Evolutionary conservation across 805 yeast genomes (phyloP), one percentile per base, ranked within the genome.

Genomic region (Myxozyma neglecta): DNA sequence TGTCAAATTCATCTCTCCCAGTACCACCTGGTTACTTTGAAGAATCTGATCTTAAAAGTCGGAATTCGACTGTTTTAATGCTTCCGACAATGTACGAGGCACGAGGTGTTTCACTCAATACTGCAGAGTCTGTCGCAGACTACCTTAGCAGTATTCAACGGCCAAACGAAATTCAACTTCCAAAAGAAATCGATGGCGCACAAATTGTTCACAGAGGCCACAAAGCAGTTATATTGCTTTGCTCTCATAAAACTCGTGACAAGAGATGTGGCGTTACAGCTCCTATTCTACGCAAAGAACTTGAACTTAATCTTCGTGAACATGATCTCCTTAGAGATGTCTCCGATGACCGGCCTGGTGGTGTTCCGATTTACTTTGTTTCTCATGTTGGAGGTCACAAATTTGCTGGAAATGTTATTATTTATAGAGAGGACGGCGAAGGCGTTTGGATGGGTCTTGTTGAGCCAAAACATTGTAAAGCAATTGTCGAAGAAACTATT

Each of bases 341-440:
- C 36, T 87, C 88, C 11, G 97, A 92, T 73, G 80, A 79, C 53
- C 80, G 91, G 57, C 85, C 89, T 0, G 85, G 80, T 37, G 98
- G 97, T 6, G 89, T 87, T 0, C 76, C 78, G 6, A 90, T 91
- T 1, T 78, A 81, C 1, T 91, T 73, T 68, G 82, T 88, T 36
- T 91, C 89, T 70, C 99, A 93, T 73, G 88, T 93, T 34, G 99
- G 99, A 6, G 98, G 98, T 5, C 99, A 93, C 75, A 94, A 94
- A 74, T 94, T 79, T 74, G 90, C 94, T 0, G 97, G 97, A 1
- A 93, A 93, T 73, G 88, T 90, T 2, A 80, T 90, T 55, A 83
- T 93, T 14, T 91, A 90, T 71, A 76, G 85, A 66, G 85, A 81
- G 65, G 76, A 83, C 10, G 96, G 94, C 6, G 88, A 89, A 67